Conservation (phyloP, 306 rosid species). For the Rosa rugosa region DNA sequence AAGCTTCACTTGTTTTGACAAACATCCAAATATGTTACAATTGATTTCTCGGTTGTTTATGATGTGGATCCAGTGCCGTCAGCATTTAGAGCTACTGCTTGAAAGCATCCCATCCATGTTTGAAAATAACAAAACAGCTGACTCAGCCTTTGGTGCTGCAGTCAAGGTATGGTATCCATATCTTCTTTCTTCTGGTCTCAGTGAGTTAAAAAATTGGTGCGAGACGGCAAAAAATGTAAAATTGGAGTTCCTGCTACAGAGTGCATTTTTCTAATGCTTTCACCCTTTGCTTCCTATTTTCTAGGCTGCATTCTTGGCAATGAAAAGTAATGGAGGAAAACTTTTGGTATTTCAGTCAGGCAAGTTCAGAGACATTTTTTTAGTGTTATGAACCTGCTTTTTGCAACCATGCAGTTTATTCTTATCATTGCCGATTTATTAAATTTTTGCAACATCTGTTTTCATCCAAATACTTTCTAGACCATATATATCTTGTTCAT, state of each 20-base stretch:
- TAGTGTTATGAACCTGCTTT: not conserved
- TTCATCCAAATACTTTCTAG: not conserved
- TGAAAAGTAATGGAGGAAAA: constrained; percentile 92
- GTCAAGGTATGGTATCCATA: constrained; percentile 56
- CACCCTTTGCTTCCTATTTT: constrained; percentile 6
- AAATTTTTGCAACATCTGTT: not conserved
- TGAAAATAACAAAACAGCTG: constrained; percentile 73
- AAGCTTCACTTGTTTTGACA: not conserved
- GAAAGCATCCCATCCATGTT: constrained; percentile 94
- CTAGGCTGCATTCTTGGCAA: constrained; percentile 94
- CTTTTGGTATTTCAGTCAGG: constrained; percentile 96
- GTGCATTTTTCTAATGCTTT: constrained; percentile 6
- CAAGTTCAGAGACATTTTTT: constrained; percentile 34
- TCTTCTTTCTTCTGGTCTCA: not conserved
- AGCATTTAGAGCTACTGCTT: constrained; percentile 85
- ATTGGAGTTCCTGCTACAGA: not conserved
- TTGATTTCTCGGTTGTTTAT: constrained; percentile 23
- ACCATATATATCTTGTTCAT: not conserved
- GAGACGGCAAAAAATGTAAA: not conserved
- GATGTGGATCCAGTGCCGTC: constrained; percentile 64
- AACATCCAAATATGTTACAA: constrained; percentile 6
- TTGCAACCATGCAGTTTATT: not conserved
- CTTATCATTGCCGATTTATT: not conserved
- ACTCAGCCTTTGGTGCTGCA: constrained; percentile 96
- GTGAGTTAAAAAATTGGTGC: not conserved